Evolutionary conservation across 495 filamentous ascomycete genomes (phyloP).

Genomic region (Penicillium herquei): DNA sequence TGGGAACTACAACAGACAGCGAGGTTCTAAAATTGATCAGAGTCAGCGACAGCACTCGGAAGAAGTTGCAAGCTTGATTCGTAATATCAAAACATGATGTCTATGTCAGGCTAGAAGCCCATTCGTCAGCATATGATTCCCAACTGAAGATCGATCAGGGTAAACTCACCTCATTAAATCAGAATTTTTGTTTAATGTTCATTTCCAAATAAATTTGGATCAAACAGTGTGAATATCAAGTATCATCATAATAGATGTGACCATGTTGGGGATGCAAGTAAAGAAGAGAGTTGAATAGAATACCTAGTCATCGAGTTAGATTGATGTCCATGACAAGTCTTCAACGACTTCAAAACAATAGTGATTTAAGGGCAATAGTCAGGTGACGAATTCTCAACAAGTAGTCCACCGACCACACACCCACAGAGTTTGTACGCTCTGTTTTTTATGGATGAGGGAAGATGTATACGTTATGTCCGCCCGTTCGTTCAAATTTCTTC

Average conservation of each 20-base stretch:
- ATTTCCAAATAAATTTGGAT: constrained; percentile 66
- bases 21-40: constrained; percentile 20
- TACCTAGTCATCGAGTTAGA: constrained; percentile 34
- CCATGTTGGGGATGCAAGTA: constrained; percentile 30
- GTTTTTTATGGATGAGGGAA: constrained; percentile 59
- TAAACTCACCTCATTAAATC: constrained; percentile 93
- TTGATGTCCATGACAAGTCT: constrained; percentile 3
- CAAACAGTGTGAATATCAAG: constrained; percentile 98
- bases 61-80: constrained; percentile 25
- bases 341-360: constrained; percentile 1
- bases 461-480: constrained; percentile 89
- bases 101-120: constrained; percentile 42
- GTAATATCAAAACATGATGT: constrained; percentile 37
- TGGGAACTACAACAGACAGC: neutral
- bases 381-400: constrained; percentile 99
- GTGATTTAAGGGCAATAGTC: constrained; percentile 53
- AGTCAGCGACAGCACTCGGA: constrained; percentile 34
- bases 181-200: constrained; percentile 90
- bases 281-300: constrained; percentile 14
- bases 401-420: constrained; percentile 64
- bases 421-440: constrained; percentile 88
- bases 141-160: neutral
- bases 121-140: constrained; percentile 40
- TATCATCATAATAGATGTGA: constrained; percentile 65
- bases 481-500: constrained; percentile 98